Evolutionary conservation across 2,329 filamentous ascomycete species (phyloP).

Genomic region (Chalaropsis ovoidea): DNA sequence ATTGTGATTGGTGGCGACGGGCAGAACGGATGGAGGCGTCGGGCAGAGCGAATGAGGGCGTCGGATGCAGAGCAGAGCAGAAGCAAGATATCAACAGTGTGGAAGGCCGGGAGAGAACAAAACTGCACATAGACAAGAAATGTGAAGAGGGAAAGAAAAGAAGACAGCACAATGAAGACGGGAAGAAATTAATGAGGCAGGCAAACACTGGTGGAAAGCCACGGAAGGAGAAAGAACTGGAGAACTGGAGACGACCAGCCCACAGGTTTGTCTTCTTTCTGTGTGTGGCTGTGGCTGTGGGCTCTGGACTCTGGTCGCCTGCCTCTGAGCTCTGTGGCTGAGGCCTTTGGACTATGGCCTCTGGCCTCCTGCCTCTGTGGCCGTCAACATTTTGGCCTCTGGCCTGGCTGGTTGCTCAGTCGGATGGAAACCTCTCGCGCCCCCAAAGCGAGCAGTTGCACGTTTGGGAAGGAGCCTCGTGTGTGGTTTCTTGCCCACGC

Average conservation of each 20-base stretch:
- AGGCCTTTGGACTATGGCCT: too few species aligned
- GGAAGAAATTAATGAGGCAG: slow-evolving; percentile 7
- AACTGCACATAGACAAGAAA: not conserved
- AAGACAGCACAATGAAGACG: not conserved
- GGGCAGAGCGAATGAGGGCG: not conserved
- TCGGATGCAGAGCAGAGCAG: not conserved
- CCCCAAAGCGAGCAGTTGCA: not conserved
- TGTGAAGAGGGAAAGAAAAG: slow-evolving; percentile 11
- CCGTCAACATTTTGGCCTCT: too few species aligned
- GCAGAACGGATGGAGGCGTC: not conserved
- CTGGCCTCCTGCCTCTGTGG: too few species aligned
- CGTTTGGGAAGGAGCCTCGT: not conserved
- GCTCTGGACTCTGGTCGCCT: too few species aligned
- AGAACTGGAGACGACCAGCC: not conserved
- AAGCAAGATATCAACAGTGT: not conserved
- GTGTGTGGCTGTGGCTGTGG: not conserved
- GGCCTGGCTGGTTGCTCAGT: not conserved
- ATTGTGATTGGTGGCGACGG: slow-evolving; percentile 31
- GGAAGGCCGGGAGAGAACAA: not conserved
- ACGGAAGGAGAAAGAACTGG: slow-evolving; percentile 2
- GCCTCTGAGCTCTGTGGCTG: too few species aligned
- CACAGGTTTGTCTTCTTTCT: not conserved
- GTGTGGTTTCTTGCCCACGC: not conserved
- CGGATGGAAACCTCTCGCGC: not conserved
- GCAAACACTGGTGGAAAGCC: slow-evolving; percentile 13